These are phyloP conservation scores for Terfezia boudieri DNA, from an alignment of 495 filamentous ascomycete genomes.

Conservation along the genomic window DNA sequence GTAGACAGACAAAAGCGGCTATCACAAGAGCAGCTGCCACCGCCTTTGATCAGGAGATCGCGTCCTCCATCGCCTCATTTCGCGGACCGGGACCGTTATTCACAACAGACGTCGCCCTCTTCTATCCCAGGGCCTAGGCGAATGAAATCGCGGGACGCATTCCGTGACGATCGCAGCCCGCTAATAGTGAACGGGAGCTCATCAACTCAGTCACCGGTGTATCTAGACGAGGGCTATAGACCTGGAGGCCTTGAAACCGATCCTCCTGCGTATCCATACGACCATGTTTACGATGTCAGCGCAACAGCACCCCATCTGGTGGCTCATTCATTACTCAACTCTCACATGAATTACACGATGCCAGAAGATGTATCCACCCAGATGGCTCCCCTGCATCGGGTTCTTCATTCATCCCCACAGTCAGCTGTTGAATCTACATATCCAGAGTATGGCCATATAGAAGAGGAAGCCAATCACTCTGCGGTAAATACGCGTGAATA, in stretches of 20 bases:
- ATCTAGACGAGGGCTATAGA: not conserved
- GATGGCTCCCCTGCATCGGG: too few species aligned
- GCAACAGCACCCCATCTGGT: not conserved
- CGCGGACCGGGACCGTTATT: not conserved
- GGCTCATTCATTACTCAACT: too few species aligned
- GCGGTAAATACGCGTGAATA: too few species aligned
- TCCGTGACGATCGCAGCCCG: slow-evolving; percentile 9
- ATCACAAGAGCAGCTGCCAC: slow-evolving; percentile 9
- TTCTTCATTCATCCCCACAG: too few species aligned
- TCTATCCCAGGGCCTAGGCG: slow-evolving; percentile 20
- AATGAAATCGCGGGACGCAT: slow-evolving; percentile 16
- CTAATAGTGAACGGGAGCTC: slow-evolving; percentile 18
- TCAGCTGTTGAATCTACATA: too few species aligned
- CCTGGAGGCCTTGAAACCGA: not conserved
- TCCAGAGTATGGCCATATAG: too few species aligned
- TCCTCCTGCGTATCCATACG: not conserved
- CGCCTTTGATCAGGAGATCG: slow-evolving; percentile 12
- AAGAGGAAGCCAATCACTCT: too few species aligned
- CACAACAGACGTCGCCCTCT: slow-evolving; percentile 17
- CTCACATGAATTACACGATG: too few species aligned
- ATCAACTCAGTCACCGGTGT: slow-evolving; percentile 8
- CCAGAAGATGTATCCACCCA: too few species aligned
- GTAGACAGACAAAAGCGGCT: slow-evolving; percentile 20
- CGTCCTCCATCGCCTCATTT: slow-evolving; percentile 14
- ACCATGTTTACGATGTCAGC: not conserved